Evolutionary conservation across 2,329 filamentous ascomycete species (phyloP).

Genomic region (Penicillium freii): DNA sequence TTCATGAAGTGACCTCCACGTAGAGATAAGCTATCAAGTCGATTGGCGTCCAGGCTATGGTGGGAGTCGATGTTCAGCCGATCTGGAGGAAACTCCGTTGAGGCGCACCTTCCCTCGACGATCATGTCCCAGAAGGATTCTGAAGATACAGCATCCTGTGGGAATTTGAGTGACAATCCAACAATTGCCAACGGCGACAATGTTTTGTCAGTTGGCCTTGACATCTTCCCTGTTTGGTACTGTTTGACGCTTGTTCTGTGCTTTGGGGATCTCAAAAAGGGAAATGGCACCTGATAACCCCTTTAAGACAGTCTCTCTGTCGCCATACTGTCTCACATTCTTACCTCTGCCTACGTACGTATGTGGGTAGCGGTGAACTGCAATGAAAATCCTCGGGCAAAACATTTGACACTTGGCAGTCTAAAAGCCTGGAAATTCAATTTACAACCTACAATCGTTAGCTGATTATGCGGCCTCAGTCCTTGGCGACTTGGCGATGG

Average conservation of each 20-base stretch:
- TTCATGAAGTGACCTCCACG: slow-evolving; percentile 21
- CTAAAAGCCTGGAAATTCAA: background rate
- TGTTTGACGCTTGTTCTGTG: background rate
- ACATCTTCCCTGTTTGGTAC: background rate
- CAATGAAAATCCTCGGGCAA: background rate
- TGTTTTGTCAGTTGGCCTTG: background rate
- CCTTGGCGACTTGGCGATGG: background rate
- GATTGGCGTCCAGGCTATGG: slow-evolving; percentile 21
- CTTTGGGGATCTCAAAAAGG: background rate
- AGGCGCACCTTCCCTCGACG: slow-evolving; percentile 17
- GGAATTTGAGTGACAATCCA: slow-evolving; percentile 22
- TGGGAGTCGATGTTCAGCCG: slow-evolving; percentile 27
- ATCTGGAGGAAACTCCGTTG: slow-evolving; percentile 23
- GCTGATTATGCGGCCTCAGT: background rate
- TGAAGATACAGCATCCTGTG: slow-evolving; percentile 18
- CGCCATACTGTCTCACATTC: background rate
- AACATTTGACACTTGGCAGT: background rate
- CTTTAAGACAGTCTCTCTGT: background rate
- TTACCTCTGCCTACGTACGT: background rate
- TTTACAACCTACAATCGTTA: background rate
- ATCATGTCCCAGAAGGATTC: slow-evolving; percentile 26
- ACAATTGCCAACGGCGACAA: slow-evolving; percentile 23
- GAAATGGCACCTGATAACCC: background rate
- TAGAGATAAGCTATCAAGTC: slow-evolving; percentile 11
- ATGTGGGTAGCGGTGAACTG: background rate